Conservation (phyloP, 768 basidiomycete genomes). For the Tricholoma bakamatsutake region DNA sequence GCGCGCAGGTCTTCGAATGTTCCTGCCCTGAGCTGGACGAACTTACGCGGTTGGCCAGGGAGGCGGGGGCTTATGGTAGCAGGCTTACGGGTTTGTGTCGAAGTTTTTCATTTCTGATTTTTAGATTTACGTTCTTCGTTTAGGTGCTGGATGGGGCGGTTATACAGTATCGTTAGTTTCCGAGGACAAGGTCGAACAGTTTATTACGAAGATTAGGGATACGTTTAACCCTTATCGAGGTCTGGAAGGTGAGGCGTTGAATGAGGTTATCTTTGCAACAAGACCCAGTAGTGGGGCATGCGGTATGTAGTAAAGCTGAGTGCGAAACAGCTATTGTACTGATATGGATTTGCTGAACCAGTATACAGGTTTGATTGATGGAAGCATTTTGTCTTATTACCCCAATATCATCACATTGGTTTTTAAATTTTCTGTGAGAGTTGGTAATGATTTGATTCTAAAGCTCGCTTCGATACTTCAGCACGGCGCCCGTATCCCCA, state of each 20-base stretch:
- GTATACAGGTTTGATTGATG: constrained; percentile 4
- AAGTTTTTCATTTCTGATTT: not conserved
- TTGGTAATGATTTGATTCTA: not conserved
- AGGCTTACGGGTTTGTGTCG: constrained; percentile 65
- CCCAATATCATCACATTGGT: not conserved
- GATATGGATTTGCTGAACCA: not conserved
- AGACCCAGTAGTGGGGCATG: constrained; percentile 79
- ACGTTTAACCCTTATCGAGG: constrained; percentile 59
- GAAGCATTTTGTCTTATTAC: not conserved
- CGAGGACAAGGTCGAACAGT: constrained; percentile 52
- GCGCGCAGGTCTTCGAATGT: constrained; percentile 66
- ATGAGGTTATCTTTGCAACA: constrained; percentile 75
- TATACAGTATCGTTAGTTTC: constrained; percentile 81
- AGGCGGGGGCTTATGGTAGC: constrained; percentile 74
- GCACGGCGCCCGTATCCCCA: not conserved
- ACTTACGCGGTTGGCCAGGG: constrained; percentile 55
- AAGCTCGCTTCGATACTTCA: not conserved
- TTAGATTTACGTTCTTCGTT: not conserved
- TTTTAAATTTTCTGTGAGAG: not conserved
- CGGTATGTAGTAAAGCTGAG: constrained; percentile 42
- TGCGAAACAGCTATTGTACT: not conserved
- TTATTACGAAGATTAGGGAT: constrained; percentile 57
- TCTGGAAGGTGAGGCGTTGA: constrained; percentile 51
- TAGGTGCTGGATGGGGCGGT: constrained; percentile 90
- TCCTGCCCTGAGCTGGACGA: constrained; percentile 75